Evolutionary conservation across 345 rosid species (phyloP).

Genomic region (Isatis tinctoria): DNA sequence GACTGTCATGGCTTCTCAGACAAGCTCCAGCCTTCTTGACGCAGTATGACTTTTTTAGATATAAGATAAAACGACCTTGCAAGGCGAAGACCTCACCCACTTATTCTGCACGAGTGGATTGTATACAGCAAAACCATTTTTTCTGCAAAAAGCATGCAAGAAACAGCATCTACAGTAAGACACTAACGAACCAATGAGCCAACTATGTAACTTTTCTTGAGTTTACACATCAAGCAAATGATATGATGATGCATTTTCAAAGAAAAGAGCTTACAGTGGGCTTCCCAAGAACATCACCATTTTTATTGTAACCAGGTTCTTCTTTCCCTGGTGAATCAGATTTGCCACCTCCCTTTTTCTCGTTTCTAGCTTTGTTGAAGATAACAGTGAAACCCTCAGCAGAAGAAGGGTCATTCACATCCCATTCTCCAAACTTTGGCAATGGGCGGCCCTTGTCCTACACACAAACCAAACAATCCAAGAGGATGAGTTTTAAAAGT

Average conservation of each 20-base stretch:
- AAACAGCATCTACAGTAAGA: not conserved
- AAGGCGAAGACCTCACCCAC: not conserved
- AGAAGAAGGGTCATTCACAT: constrained; percentile 55
- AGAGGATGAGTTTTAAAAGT: not conserved
- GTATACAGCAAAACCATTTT: constrained; percentile 37
- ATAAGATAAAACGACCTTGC: constrained; percentile 17
- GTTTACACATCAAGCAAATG: not conserved
- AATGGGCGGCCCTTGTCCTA: constrained; percentile 53
- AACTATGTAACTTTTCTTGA: not conserved
- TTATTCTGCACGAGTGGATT: constrained; percentile 23
- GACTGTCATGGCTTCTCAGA: constrained; percentile 34
- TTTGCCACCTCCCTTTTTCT: constrained; percentile 46
- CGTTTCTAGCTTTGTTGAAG: constrained; percentile 61
- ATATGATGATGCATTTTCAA: not conserved
- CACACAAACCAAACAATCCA: not conserved
- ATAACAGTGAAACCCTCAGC: constrained; percentile 59
- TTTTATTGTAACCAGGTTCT: constrained; percentile 37
- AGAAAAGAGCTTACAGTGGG: constrained; percentile 51
- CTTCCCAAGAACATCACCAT: constrained; percentile 43
- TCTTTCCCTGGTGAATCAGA: constrained; percentile 41
- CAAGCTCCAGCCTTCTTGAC: constrained; percentile 34
- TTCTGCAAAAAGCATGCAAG: constrained; percentile 22
- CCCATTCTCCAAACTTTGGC: constrained; percentile 65
- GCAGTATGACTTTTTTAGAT: constrained; percentile 10
- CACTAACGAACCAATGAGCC: not conserved